Base-by-base conservation (phyloP, 2,329 filamentous ascomycete species). In the Bipolaris sorokiniana region DNA sequence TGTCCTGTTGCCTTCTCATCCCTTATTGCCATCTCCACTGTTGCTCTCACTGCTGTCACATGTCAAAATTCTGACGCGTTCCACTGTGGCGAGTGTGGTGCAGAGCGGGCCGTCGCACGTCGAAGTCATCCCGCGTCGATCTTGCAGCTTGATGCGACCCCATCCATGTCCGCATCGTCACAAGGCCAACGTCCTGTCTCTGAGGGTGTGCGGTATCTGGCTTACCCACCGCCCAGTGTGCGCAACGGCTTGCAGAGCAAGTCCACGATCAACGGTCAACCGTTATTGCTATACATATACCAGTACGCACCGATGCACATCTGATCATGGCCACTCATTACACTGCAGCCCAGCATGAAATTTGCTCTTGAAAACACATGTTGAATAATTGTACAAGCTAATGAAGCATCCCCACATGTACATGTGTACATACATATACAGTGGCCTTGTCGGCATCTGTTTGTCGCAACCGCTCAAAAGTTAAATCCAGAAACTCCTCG, bases 71-170 rank as follows among this genome's bases (percentile, higher is more conserved):
- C 54, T 52, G 48, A 61, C 44, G 55, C 59, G 65, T 67, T 68
- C 60, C 68, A 66, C 62, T 68, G 68, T 67, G 65, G 65, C 66
- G 52, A 67, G 56, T 57, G 58, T 54, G 59, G 49, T 65, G 60
- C 65, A 62, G 57, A 54, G 64, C 69, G 69, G 72, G 62, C 69
- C 69, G 66, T 64, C 54, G 69, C 68, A 72, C 67, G 48, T 65
- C 63, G 50, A 70, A 54, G 62, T 63, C 64, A 63, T 68, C 58
- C 60, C 63, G 65, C 59, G 61, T 49, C 58, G 64, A 67, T 68
- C 66, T 48, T 62, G 56, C 52, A 59, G 48, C 52, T 49, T 54
- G 47, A 50, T 56, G 49, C 46, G 33, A 37, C 44, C 45, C 40
- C 50, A 64, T 62, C 62, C 62, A 62, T 67, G 65, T 62, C 61